Conservation (phyloP, 108 stramenopile species). For the Schizochytrium sp. region DNA sequence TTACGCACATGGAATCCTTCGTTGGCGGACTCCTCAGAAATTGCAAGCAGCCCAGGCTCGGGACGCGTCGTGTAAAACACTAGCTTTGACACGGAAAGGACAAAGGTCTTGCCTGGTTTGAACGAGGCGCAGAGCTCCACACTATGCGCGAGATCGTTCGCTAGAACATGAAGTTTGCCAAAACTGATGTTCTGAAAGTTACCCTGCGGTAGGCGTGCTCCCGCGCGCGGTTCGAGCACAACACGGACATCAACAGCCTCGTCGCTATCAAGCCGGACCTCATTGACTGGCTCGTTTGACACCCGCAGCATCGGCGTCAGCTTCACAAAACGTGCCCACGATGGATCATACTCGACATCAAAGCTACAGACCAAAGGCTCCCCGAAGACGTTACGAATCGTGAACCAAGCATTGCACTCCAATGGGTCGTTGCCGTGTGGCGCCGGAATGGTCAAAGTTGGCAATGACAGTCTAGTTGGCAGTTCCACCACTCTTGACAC, state of each 20-base stretch:
- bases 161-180: neutral
- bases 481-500: neutral
- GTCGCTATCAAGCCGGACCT: neutral
- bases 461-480: neutral
- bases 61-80: neutral
- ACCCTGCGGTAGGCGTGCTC: neutral
- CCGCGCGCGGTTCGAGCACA: neutral
- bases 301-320: neutral
- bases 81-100: neutral
- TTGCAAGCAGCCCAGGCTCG: neutral
- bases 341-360: neutral
- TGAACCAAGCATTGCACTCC: neutral
- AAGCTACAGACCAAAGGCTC: neutral
- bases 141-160: neutral
- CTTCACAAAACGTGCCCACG: neutral
- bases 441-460: neutral
- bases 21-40: neutral
- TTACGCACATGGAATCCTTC: neutral
- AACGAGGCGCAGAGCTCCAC: neutral
- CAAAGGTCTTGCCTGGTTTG: slow-evolving; percentile 8
- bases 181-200: neutral
- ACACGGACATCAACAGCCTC: neutral
- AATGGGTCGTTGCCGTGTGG: neutral
- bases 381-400: neutral
- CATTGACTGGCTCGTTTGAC: neutral